Percentiles rank a stretch among this genome's conserved stretches.
Conservation (phyloP, 140 eudicot genomes). For the Flaveria floridana region DNA sequence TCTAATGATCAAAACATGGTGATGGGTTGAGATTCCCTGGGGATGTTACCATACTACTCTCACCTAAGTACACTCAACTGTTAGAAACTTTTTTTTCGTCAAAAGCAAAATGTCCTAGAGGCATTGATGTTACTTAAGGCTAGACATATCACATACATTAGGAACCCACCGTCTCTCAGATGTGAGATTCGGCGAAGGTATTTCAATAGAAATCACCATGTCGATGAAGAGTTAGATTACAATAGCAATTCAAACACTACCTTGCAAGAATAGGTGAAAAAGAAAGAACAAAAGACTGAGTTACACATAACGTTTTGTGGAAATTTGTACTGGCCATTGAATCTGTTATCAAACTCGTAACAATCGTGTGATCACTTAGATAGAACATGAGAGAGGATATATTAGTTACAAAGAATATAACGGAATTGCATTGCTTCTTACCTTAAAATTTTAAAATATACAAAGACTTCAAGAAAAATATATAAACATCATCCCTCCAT, state of each 20-base stretch:
- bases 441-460: slow-evolving; percentile 24
- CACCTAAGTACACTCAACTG: background rate
- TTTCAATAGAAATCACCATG: background rate
- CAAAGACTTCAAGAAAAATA: slow-evolving; percentile 30
- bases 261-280: background rate
- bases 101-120: too few species aligned
- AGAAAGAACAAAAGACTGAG: background rate
- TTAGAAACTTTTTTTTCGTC: too few species aligned
- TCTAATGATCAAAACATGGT: background rate
- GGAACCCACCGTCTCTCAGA: background rate
- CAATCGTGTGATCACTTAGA: background rate
- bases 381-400: slow-evolving; percentile 7
- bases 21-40: background rate
- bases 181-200: background rate
- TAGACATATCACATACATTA: background rate
- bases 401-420: slow-evolving; percentile 33
- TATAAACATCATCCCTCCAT: slow-evolving; percentile 24
- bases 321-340: background rate
- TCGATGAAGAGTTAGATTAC: background rate
- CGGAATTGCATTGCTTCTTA: slow-evolving; percentile 33
- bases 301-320: background rate
- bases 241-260: background rate
- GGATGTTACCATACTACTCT: background rate
- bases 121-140: too few species aligned
- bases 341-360: background rate